Conservation (phyloP, 1,284 basidiomycete species). For the Mrakiaceae sp. region DNA sequence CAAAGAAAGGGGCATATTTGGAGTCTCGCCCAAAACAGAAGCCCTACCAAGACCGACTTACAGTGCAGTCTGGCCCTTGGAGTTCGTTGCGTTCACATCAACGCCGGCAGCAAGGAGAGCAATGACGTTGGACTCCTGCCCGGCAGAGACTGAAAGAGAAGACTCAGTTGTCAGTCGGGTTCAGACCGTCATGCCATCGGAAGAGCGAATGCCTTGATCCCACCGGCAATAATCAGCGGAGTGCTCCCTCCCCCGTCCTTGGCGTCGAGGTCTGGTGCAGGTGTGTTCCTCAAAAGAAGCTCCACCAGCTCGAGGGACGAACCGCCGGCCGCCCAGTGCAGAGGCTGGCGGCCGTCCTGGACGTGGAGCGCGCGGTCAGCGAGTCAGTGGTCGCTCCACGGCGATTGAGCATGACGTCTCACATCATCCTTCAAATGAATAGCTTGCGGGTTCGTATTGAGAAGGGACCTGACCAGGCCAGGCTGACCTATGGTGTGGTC, state of each 20-base stretch:
- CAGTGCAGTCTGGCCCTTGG: constrained; percentile 79
- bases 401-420: no score
- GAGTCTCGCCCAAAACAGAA: not conserved
- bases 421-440: no score
- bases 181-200: not conserved
- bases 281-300: constrained; percentile 53
- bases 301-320: constrained; percentile 54
- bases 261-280: constrained; percentile 53
- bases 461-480: no score
- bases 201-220: constrained; percentile 17
- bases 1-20: not conserved
- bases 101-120: constrained; percentile 77
- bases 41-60: constrained; percentile 37
- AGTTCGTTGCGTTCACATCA: constrained; percentile 65
- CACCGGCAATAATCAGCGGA: constrained; percentile 75
- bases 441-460: no score
- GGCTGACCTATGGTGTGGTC: no score
- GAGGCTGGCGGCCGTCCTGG: constrained; percentile 74
- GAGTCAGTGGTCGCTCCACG: not conserved
- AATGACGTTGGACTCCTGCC: constrained; percentile 61
- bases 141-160: constrained; percentile 54
- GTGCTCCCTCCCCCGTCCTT: constrained; percentile 71
- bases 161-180: not conserved
- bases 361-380: not conserved
- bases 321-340: constrained; percentile 80